A percentile compares a stretch with the other conserved stretches of the same genome.
Conservation (phyloP, 345 rosid genomes). For the Ricinus communis region DNA sequence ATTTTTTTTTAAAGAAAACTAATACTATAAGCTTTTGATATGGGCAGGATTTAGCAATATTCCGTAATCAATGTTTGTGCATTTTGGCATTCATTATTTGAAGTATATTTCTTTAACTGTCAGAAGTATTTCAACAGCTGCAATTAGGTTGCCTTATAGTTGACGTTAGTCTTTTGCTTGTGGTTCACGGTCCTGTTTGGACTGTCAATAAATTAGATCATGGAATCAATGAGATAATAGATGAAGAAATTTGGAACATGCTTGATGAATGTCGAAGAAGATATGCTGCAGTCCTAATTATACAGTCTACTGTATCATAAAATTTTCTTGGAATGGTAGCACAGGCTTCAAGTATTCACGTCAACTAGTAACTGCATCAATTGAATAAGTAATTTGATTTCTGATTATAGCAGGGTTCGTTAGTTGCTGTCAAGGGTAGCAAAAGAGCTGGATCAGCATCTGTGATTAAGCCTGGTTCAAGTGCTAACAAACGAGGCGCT, state of each 20-base stretch:
- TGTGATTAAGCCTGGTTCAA: slow-evolving; percentile 39
- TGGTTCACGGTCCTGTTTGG: background rate
- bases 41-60: background rate
- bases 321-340: background rate
- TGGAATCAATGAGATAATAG: background rate
- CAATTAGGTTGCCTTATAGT: background rate
- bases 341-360: background rate
- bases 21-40: background rate
- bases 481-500: slow-evolving; percentile 42
- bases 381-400: slow-evolving; percentile 9
- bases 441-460: slow-evolving; percentile 50
- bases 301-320: too few species aligned
- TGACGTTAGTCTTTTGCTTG: background rate
- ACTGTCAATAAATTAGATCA: background rate
- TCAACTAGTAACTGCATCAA: background rate
- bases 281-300: too few species aligned
- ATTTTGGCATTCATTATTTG: background rate
- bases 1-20: background rate
- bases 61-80: background rate
- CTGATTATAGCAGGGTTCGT: slow-evolving; percentile 38
- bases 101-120: background rate
- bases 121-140: background rate
- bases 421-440: slow-evolving; percentile 39
- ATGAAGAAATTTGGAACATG: background rate
- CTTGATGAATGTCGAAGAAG: background rate